Conservation (phyloP, 169 alveolate genomes). For the Babesia ovata region DNA sequence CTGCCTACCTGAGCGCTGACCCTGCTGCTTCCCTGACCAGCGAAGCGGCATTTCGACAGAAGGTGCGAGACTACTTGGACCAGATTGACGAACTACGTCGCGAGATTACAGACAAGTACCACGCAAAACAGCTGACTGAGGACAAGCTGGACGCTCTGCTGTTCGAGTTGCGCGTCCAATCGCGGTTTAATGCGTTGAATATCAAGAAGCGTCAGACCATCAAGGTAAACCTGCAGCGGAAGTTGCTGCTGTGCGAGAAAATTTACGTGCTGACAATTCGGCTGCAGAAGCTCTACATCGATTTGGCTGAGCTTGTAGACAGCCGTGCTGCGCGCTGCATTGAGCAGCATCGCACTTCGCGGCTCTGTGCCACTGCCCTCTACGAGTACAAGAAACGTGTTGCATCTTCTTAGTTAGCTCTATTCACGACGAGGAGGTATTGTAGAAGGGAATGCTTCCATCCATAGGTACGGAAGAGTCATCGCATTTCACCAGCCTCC, state of each 20-base stretch:
- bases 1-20: background rate
- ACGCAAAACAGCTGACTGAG: conserved; percentile 49
- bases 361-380: conserved; percentile 39
- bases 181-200: conserved; percentile 24
- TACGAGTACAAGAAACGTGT: conserved; percentile 42
- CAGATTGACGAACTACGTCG: conserved; percentile 34
- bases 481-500: too few relatives aligned
- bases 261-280: conserved; percentile 33
- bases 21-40: background rate
- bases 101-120: conserved; percentile 62
- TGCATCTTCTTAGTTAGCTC: background rate
- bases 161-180: conserved; percentile 35
- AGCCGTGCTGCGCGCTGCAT: conserved; percentile 16
- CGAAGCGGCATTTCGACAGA: conserved; percentile 32
- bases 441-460: too few relatives aligned
- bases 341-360: conserved; percentile 42
- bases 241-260: conserved; percentile 61
- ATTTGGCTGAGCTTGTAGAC: conserved; percentile 50
- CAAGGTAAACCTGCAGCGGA: conserved; percentile 53
- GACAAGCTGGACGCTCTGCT: conserved; percentile 48
- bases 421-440: too few relatives aligned
- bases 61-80: conserved; percentile 6
- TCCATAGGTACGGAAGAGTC: too few relatives aligned
- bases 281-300: conserved; percentile 55
- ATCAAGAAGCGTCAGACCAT: conserved; percentile 42